Percentiles rank a stretch among this genome's conserved stretches.
Conservation (phyloP, 805 yeast genomes). For the Zygosaccharomyces pseudorouxii region DNA sequence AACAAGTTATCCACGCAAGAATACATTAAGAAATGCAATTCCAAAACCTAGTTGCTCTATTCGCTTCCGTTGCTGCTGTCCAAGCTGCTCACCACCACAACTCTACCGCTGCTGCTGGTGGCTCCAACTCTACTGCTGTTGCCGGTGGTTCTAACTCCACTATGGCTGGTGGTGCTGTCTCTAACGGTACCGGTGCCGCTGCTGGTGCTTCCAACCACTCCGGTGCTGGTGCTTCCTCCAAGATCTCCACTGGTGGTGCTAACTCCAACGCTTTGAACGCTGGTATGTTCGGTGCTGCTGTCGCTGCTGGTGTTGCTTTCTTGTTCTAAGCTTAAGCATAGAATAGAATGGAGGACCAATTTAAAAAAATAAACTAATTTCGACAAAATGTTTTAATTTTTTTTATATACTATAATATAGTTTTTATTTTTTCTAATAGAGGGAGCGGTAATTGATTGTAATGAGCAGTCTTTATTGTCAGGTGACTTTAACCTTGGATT, state of each 20-base stretch:
- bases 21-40: constrained; percentile 54
- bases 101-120: constrained; percentile 41
- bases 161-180: constrained; percentile 49
- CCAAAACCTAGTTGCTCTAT: constrained; percentile 60
- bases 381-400: neutral
- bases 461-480: neutral
- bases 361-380: neutral
- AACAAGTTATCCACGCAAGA: neutral
- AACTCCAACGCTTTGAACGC: constrained; percentile 57
- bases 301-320: constrained; percentile 72
- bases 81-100: constrained; percentile 61
- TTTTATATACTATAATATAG: constrained; percentile 4
- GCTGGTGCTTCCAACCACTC: constrained; percentile 46
- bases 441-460: constrained; percentile 6
- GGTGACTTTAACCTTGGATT: too few species aligned
- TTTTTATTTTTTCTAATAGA: constrained; percentile 7
- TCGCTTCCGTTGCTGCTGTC: constrained; percentile 66
- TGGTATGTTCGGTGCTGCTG: constrained; percentile 76
- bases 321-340: constrained; percentile 36
- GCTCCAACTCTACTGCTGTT: constrained; percentile 41
- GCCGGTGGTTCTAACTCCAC: constrained; percentile 53
- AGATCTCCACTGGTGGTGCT: constrained; percentile 45
- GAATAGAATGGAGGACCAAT: neutral
- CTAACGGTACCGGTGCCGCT: constrained; percentile 28
- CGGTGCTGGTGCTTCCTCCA: constrained; percentile 39